Evolutionary conservation across 75 land plant species (phyloP).

Genomic region (Sequoiadendron giganteum): DNA sequence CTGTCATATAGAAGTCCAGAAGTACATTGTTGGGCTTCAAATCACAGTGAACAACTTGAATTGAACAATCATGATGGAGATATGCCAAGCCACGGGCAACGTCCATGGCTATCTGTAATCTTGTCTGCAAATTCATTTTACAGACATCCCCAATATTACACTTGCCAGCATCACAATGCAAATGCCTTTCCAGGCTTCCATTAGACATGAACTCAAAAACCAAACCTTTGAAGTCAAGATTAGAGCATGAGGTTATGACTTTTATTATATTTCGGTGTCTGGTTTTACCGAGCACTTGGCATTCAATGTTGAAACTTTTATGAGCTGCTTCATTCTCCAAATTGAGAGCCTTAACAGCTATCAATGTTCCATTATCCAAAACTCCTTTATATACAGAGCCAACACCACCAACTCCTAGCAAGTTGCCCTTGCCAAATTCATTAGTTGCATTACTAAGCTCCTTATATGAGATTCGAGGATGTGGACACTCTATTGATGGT

Average conservation of each 20-base stretch:
- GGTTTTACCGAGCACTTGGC: constrained; percentile 38
- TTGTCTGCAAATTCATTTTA: background rate
- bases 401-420: constrained; percentile 33
- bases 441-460: constrained; percentile 19
- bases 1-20: constrained; percentile 14
- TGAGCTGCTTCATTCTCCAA: constrained; percentile 23
- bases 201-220: constrained; percentile 54
- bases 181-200: constrained; percentile 32
- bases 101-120: constrained; percentile 17
- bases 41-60: constrained; percentile 24
- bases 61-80: constrained; percentile 12
- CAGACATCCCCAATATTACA: background rate
- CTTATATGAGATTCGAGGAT: background rate
- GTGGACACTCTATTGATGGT: too few relatives aligned
- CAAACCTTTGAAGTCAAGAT: constrained; percentile 36
- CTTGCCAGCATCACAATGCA: background rate
- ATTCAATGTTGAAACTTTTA: constrained; percentile 39
- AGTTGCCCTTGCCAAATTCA: constrained; percentile 29
- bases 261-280: constrained; percentile 47
- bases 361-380: constrained; percentile 27
- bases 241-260: constrained; percentile 41
- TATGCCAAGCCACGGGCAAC: constrained; percentile 17
- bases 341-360: constrained; percentile 51
- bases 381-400: constrained; percentile 42
- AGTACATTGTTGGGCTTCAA: constrained; percentile 28